Evolutionary conservation across 306 rosid genomes (phyloP).

Genomic region (Malus asiatica): DNA sequence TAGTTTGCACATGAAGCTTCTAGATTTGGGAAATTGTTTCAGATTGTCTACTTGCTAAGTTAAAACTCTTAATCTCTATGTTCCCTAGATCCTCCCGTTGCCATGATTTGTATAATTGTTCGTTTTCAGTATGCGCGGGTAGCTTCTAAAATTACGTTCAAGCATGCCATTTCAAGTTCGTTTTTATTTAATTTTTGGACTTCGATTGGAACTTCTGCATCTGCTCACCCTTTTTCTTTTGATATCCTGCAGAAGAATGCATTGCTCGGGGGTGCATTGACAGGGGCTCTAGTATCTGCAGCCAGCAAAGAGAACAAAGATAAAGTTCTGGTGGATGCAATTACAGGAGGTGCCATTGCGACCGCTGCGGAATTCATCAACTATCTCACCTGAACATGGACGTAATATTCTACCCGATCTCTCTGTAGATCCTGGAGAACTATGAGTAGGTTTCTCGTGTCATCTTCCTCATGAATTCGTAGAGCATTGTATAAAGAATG

Average conservation of each 20-base stretch:
- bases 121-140: background rate
- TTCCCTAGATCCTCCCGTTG: background rate
- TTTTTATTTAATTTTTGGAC: background rate
- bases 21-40: background rate
- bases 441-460: conserved; percentile 2
- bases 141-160: background rate
- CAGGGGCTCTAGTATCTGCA: conserved; percentile 79
- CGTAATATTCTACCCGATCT: background rate
- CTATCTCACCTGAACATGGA: conserved; percentile 52
- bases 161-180: background rate
- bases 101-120: background rate
- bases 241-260: conserved; percentile 71
- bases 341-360: conserved; percentile 87
- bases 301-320: conserved; percentile 36
- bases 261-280: conserved; percentile 75
- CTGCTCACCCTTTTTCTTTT: conserved; percentile 2
- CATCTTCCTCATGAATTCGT: background rate
- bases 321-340: conserved; percentile 54
- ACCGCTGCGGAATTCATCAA: conserved; percentile 81
- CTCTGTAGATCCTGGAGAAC: background rate
- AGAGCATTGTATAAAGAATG: conserved; percentile 5
- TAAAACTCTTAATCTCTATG: background rate
- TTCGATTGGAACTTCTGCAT: conserved; percentile 7
- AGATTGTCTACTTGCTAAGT: background rate
- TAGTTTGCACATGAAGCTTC: background rate